These are phyloP conservation scores for Pestalotiopsis sp. DNA, from an alignment of 2,329 filamentous ascomycete genomes.

Conservation along the genomic window DNA sequence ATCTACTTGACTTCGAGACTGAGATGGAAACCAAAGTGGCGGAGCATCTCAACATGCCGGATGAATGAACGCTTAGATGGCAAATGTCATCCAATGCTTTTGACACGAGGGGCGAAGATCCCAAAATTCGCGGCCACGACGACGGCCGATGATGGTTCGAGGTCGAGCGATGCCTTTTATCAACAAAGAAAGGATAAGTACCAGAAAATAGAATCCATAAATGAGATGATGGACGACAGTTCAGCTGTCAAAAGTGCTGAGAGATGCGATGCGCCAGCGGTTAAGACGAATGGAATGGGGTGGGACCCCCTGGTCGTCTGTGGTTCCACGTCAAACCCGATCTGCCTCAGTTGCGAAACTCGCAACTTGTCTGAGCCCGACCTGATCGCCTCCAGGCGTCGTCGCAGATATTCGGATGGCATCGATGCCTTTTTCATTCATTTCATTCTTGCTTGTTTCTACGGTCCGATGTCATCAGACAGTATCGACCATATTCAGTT, in stretches of 20 bases:
- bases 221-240: background rate
- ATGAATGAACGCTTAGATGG: background rate
- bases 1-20: too few relatives aligned
- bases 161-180: background rate
- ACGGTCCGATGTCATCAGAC: background rate
- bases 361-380: conserved; percentile 22
- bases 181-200: background rate
- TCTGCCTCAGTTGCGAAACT: conserved; percentile 31
- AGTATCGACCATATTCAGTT: background rate
- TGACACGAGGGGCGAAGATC: background rate
- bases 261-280: background rate
- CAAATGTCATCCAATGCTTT: background rate
- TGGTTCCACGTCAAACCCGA: conserved; percentile 20
- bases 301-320: conserved; percentile 10
- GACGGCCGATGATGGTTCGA: background rate
- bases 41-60: too few relatives aligned
- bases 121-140: background rate
- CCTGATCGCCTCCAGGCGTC: conserved; percentile 17
- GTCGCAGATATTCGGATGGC: conserved; percentile 18
- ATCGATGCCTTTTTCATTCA: conserved; percentile 4
- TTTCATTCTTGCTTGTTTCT: background rate
- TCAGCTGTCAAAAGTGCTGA: background rate
- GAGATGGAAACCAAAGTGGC: too few relatives aligned
- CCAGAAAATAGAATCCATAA: too few relatives aligned
- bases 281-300: background rate